Conservation (phyloP, 1,284 basidiomycete genomes). For the Tilletia walkeri region DNA sequence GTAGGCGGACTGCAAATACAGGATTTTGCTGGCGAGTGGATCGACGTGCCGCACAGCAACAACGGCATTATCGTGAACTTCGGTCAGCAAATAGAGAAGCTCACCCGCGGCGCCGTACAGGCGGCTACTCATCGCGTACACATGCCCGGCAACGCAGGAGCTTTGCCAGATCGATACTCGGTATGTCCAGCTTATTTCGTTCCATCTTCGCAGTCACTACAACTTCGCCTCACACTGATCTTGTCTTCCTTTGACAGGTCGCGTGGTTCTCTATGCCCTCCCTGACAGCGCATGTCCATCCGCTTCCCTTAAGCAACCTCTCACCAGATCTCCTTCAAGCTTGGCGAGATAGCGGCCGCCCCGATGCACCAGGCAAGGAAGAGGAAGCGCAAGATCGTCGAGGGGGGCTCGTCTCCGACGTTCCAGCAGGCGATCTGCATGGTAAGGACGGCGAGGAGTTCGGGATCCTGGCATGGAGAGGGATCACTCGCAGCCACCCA, state of each 20-base stretch:
- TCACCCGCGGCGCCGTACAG: slow-evolving; percentile 38
- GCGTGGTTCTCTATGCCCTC: slow-evolving; percentile 44
- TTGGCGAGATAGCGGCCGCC: slow-evolving; percentile 23
- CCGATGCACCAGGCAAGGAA: slow-evolving; percentile 6
- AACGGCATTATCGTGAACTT: slow-evolving; percentile 42
- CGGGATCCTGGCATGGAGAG: slow-evolving; percentile 11
- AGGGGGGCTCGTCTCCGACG: not conserved
- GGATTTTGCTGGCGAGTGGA: slow-evolving; percentile 37
- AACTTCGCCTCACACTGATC: not conserved
- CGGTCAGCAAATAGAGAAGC: slow-evolving; percentile 47
- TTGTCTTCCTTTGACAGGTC: slow-evolving; percentile 23
- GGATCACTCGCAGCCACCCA: slow-evolving; percentile 15
- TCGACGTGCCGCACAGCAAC: slow-evolving; percentile 34
- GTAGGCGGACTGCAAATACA: slow-evolving; percentile 42
- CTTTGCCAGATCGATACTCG: slow-evolving; percentile 10
- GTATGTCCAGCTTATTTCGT: not conserved
- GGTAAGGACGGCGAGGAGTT: not conserved
- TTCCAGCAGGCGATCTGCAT: slow-evolving; percentile 12
- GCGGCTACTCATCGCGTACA: slow-evolving; percentile 46
- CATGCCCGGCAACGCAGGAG: not conserved
- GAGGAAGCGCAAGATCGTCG: not conserved
- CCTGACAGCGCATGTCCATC: slow-evolving; percentile 29
- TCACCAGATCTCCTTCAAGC: slow-evolving; percentile 26
- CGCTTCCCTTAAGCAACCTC: slow-evolving; percentile 25
- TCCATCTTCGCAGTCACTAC: not conserved